These are phyloP conservation scores for Moricandia arvensis DNA, from an alignment of 345 rosid species.

Conservation along the genomic window DNA sequence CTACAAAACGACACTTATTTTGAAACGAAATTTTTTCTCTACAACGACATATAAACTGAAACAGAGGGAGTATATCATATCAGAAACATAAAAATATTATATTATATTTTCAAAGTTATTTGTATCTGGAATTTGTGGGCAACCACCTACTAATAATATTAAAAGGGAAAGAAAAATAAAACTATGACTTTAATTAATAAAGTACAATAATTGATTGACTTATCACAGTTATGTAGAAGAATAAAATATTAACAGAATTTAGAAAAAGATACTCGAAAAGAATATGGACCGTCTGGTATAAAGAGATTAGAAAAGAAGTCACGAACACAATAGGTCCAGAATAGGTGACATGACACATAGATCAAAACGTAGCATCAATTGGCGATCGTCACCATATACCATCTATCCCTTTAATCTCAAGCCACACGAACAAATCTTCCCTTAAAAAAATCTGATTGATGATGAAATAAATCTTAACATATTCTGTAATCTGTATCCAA, in stretches of 20 bases:
- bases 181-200: slow-evolving; percentile 22
- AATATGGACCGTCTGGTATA: slow-evolving; percentile 35
- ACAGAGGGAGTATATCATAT: too few relatives aligned
- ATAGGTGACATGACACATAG: slow-evolving; percentile 36
- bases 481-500: too few relatives aligned
- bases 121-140: too few relatives aligned
- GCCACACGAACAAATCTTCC: slow-evolving; percentile 28
- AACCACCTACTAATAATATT: too few relatives aligned
- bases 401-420: slow-evolving; percentile 27
- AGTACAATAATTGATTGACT: slow-evolving; percentile 42
- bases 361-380: slow-evolving; percentile 31
- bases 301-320: too few relatives aligned
- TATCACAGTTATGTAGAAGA: slow-evolving; percentile 24
- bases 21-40: too few relatives aligned
- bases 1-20: too few relatives aligned
- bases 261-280: slow-evolving; percentile 28
- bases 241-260: slow-evolving; percentile 35
- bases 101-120: too few relatives aligned
- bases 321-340: slow-evolving; percentile 35
- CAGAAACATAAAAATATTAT: too few relatives aligned
- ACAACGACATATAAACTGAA: too few relatives aligned
- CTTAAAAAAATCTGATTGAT: neutral
- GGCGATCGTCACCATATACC: slow-evolving; percentile 35
- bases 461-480: too few relatives aligned
- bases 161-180: too few relatives aligned